A percentile compares a stretch with the other conserved stretches of the same genome.
These are phyloP conservation scores for Panicum virgatum DNA, from an alignment of 202 grass and related monocot genomes.

Conservation along the genomic window DNA sequence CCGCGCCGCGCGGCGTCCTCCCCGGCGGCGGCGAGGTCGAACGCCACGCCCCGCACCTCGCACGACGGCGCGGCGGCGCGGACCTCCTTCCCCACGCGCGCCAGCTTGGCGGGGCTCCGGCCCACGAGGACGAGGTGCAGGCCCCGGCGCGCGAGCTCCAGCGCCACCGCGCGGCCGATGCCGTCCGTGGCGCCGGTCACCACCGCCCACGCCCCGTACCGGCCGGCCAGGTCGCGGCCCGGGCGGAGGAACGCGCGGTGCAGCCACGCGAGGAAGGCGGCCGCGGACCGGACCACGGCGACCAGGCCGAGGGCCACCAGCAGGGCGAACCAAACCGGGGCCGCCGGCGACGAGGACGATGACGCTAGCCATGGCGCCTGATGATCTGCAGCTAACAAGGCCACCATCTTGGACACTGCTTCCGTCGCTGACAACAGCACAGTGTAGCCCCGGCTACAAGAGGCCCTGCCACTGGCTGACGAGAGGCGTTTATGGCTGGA, in stretches of 20 bases:
- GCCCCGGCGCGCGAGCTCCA: constrained; percentile 53
- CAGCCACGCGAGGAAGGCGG: constrained; percentile 48
- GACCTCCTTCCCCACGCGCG: constrained; percentile 41
- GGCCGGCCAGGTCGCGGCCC: constrained; percentile 16
- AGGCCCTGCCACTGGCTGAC: neutral
- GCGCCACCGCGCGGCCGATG: constrained; percentile 67
- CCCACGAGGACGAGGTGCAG: constrained; percentile 69
- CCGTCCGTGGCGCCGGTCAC: constrained; percentile 80
- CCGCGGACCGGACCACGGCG: neutral
- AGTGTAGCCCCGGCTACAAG: neutral
- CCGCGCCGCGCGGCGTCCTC: constrained; percentile 14
- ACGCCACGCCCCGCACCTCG: constrained; percentile 48
- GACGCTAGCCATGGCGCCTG: neutral
- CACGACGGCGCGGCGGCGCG: constrained; percentile 19
- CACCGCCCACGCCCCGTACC: constrained; percentile 70
- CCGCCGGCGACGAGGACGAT: neutral
- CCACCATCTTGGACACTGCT: neutral
- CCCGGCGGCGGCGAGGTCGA: constrained; percentile 53
- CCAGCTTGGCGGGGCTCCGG: constrained; percentile 62
- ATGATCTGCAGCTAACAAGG: neutral
- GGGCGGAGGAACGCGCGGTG: constrained; percentile 54
- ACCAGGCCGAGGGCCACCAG: constrained; percentile 46
- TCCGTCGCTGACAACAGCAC: neutral
- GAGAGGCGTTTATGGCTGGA: neutral
- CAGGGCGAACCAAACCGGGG: constrained; percentile 47